These are phyloP conservation scores for Penicillium rolfsii DNA, from an alignment of 2,329 filamentous ascomycete genomes.

Conservation along the genomic window DNA sequence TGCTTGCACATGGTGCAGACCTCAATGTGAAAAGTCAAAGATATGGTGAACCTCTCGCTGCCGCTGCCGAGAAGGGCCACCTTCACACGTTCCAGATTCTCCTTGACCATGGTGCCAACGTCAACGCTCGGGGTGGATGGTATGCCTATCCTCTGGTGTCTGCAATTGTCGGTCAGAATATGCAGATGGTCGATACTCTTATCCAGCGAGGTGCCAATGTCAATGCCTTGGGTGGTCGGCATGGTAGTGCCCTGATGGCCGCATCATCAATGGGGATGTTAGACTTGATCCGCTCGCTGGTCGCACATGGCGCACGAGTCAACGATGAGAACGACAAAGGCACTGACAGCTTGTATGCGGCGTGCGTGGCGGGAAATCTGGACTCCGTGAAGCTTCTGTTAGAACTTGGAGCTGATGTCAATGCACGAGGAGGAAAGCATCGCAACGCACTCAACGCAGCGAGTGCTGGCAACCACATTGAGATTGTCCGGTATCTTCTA, in stretches of 20 bases:
- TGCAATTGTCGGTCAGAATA: background rate
- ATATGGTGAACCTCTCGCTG: background rate
- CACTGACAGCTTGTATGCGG: background rate
- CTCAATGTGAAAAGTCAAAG: background rate
- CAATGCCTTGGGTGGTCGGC: background rate
- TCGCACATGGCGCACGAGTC: background rate
- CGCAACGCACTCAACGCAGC: background rate
- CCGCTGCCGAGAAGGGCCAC: background rate
- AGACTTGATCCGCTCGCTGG: background rate
- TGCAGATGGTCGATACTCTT: background rate
- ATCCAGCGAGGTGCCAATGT: background rate
- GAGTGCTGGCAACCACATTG: background rate
- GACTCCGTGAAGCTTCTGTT: background rate
- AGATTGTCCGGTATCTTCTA: background rate
- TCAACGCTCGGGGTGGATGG: background rate
- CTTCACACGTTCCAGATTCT: background rate
- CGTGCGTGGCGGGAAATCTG: background rate
- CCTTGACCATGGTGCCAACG: slow-evolving; percentile 1
- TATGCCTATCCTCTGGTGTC: background rate
- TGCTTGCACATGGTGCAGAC: background rate
- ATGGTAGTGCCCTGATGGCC: background rate
- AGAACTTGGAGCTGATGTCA: background rate
- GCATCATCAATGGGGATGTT: background rate
- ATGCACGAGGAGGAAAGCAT: background rate
- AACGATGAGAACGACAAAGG: background rate